Evolutionary conservation across 345 rosid species (phyloP).

Genomic region (Passiflora organensis): DNA sequence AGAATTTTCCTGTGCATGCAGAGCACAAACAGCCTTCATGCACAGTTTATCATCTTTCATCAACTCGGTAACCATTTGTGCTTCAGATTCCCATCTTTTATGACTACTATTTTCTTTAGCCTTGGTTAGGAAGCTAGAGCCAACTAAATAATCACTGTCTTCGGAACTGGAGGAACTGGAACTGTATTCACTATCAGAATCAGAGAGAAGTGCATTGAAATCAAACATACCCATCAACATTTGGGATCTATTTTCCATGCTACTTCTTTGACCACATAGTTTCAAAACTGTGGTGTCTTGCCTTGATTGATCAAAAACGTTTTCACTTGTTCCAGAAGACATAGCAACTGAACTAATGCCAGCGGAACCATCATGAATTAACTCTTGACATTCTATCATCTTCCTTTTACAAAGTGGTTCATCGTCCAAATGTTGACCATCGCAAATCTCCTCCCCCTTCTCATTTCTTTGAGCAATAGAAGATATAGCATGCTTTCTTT

Average conservation of each 20-base stretch:
- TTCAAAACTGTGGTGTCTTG: neutral
- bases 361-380: conserved; percentile 7
- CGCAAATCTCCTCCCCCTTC: neutral
- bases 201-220: neutral
- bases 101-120: neutral
- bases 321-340: conserved; percentile 8
- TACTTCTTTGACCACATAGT: conserved; percentile 5
- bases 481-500: conserved; percentile 31
- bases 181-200: conserved; percentile 14
- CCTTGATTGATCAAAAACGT: conserved; percentile 3
- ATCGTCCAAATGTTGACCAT: neutral
- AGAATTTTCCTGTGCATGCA: conserved; percentile 16
- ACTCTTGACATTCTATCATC: conserved; percentile 14
- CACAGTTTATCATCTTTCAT: conserved; percentile 15
- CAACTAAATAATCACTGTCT: conserved; percentile 3
- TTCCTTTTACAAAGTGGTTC: conserved; percentile 1
- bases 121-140: neutral
- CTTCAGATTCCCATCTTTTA: conserved; percentile 16
- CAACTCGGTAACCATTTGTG: conserved; percentile 17
- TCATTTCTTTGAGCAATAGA: neutral
- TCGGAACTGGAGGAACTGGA: conserved; percentile 32
- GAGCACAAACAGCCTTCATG: conserved; percentile 35
- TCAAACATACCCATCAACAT: neutral
- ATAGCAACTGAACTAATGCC: neutral
- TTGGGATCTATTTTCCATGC: neutral